phyloP scores from a whole-genome alignment of 805 yeast species.

The Candida arabinofermentans region DNA sequence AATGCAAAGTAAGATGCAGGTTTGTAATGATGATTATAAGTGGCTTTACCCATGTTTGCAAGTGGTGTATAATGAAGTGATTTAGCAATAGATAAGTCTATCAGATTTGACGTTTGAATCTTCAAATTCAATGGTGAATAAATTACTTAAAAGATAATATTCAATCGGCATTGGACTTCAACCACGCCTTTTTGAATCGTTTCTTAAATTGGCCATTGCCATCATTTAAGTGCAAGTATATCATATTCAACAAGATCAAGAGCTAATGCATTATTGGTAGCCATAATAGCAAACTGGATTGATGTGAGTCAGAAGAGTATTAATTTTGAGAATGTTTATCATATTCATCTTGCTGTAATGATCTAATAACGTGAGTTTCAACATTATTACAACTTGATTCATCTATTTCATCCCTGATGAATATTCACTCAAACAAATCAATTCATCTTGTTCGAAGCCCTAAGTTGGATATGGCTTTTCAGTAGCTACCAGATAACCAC shows the following conservation, averaged over 20 bases:
- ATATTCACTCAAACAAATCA: conserved; percentile 56
- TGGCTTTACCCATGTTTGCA: conserved; percentile 78
- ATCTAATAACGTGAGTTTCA: conserved; percentile 71
- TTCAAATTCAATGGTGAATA: conserved; percentile 41
- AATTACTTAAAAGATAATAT: conserved; percentile 67
- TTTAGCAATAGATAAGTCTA: conserved; percentile 80
- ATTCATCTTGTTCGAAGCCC: conserved; percentile 97
- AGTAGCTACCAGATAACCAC: conserved; percentile 82
- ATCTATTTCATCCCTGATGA: conserved; percentile 33
- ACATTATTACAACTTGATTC: conserved; percentile 78
- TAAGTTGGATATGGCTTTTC: conserved; percentile 83
- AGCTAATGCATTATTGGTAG: conserved; percentile 75
- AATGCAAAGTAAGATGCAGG: conserved; percentile 81
- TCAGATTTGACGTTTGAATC: conserved; percentile 70
- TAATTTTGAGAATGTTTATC: conserved; percentile 43
- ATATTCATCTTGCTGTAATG: conserved; percentile 30
- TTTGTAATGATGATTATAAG: conserved; percentile 80
- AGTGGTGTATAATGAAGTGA: conserved; percentile 74
- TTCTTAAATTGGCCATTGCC: conserved; percentile 79
- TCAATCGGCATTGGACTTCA: conserved; percentile 56
- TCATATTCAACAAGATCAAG: conserved; percentile 73
- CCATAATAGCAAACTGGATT: conserved; percentile 76
- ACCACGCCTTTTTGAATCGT: conserved; percentile 72
- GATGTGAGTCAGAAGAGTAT: conserved; percentile 68
- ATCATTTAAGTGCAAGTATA: conserved; percentile 66